Percentiles rank a stretch among this genome's conserved stretches.
These are phyloP conservation scores for Solanum pinnatisectum DNA, from an alignment of 257 asterid species.

Conservation along the genomic window DNA sequence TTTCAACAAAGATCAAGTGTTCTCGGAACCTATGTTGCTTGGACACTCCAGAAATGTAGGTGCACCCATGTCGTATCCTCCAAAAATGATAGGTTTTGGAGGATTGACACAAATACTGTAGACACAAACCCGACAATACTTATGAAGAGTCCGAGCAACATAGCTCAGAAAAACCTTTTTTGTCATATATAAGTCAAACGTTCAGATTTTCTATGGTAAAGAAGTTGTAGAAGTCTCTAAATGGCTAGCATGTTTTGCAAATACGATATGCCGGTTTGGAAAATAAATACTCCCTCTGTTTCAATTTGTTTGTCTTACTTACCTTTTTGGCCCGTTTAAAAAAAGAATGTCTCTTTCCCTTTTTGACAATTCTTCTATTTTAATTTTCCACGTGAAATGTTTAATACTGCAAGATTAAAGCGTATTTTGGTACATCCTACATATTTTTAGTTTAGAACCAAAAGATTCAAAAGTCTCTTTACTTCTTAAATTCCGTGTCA, in stretches of 20 bases:
- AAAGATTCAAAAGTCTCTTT: neutral
- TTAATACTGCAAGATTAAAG: neutral
- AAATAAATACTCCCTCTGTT: neutral
- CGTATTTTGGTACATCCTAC: too few relatives aligned
- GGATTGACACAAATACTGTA: neutral
- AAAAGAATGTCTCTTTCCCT: neutral
- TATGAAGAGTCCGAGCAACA: neutral
- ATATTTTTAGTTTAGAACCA: neutral
- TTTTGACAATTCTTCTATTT: neutral
- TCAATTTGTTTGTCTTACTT: too few relatives aligned
- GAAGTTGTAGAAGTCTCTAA: neutral
- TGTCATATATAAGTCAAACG: neutral
- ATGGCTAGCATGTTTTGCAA: neutral
- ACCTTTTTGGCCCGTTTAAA: neutral
- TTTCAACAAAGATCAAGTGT: neutral
- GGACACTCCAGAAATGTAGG: neutral
- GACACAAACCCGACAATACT: neutral
- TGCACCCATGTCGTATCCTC: neutral
- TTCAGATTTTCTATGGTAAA: neutral
- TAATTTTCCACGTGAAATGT: too few relatives aligned
- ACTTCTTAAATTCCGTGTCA: neutral
- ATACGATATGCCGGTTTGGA: neutral
- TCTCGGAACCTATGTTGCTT: neutral
- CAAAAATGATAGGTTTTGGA: neutral
- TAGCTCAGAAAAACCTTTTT: neutral